Conservation (phyloP, 2,329 filamentous ascomycete genomes). For the Juglanconis oblonga region DNA sequence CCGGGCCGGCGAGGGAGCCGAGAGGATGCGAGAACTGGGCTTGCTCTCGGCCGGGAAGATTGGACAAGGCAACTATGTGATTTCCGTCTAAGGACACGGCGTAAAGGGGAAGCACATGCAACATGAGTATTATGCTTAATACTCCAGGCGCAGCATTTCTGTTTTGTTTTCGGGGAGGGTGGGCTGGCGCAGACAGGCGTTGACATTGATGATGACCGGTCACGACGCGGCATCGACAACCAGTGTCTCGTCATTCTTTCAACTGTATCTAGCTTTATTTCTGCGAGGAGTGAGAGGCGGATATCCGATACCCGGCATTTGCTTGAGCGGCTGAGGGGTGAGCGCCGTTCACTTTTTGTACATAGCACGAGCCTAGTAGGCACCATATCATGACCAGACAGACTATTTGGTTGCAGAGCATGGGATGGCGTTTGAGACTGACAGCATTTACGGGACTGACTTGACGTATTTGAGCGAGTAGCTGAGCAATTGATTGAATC, state of each 20-base stretch:
- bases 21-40: constrained; percentile 90
- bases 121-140: constrained; percentile 1
- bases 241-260: constrained; percentile 13
- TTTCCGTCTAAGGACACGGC: constrained; percentile 58
- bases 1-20: constrained; percentile 80
- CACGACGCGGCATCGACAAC: constrained; percentile 21
- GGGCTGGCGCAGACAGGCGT: constrained; percentile 11
- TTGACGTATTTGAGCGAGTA: too few relatives aligned
- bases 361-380: background rate
- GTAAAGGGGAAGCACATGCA: background rate
- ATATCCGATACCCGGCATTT: constrained; percentile 15
- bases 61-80: constrained; percentile 72
- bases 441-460: too few relatives aligned
- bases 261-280: constrained; percentile 19
- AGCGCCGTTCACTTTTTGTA: constrained; percentile 2
- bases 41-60: constrained; percentile 81
- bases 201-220: constrained; percentile 19
- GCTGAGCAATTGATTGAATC: too few relatives aligned
- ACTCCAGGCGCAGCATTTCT: constrained; percentile 19
- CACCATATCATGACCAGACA: background rate
- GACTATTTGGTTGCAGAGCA: background rate
- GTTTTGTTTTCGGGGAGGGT: constrained; percentile 2
- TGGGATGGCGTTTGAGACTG: too few relatives aligned
- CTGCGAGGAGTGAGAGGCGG: background rate
- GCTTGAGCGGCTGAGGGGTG: constrained; percentile 12